These are phyloP conservation scores for Ophiostoma perfectum DNA, from an alignment of 2,329 filamentous ascomycete genomes.

Conservation along the genomic window DNA sequence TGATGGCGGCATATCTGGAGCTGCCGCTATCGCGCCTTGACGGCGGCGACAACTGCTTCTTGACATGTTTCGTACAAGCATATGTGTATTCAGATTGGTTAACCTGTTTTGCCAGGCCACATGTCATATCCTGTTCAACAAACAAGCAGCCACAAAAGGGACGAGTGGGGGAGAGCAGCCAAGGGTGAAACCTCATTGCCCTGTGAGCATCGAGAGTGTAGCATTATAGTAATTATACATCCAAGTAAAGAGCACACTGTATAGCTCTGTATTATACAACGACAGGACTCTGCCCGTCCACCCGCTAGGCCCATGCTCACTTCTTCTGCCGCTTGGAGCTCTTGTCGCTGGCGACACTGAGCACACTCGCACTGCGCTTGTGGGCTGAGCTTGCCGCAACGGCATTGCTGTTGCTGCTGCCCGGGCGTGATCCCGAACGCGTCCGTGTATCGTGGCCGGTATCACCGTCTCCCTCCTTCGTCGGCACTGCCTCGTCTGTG, in stretches of 20 bases:
- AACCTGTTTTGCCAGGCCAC: too few relatives aligned
- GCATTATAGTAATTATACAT: neutral
- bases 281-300: neutral
- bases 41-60: too few relatives aligned
- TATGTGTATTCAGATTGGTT: too few relatives aligned
- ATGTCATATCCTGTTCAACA: too few relatives aligned
- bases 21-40: too few relatives aligned
- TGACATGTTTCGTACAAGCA: too few relatives aligned
- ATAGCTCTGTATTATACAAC: neutral
- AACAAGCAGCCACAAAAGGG: too few relatives aligned
- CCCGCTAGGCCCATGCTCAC: constrained; percentile 29
- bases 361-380: constrained; percentile 77
- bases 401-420: constrained; percentile 28
- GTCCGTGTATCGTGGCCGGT: constrained; percentile 26
- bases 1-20: too few relatives aligned
- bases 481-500: constrained; percentile 19
- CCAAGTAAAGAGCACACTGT: neutral
- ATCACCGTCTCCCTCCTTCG: constrained; percentile 27
- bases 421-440: constrained; percentile 29
- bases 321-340: constrained; percentile 55
- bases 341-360: constrained; percentile 65
- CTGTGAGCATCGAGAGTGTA: neutral
- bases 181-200: too few relatives aligned
- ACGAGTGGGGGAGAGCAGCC: too few relatives aligned
- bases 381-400: constrained; percentile 36